Conservation (phyloP, 2,329 filamentous ascomycete species). For the Pezizomycotina sp. region DNA sequence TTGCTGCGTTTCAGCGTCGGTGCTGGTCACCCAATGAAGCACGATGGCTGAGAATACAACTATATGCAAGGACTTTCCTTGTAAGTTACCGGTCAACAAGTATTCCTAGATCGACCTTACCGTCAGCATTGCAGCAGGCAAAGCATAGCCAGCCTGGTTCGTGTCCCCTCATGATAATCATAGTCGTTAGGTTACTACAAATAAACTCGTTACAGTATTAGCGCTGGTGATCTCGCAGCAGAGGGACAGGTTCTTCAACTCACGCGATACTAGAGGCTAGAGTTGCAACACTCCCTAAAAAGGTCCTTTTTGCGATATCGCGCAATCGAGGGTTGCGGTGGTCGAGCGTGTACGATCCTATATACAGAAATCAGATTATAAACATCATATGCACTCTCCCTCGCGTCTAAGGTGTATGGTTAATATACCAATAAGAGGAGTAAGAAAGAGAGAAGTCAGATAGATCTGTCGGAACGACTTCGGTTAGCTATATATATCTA, state of each 20-base stretch:
- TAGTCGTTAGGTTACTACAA: conserved; percentile 40
- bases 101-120: conserved; percentile 29
- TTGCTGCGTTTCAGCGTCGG: conserved; percentile 27
- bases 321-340: conserved; percentile 29
- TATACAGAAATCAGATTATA: neutral
- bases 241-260: conserved; percentile 20
- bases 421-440: conserved; percentile 40
- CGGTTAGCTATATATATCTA: conserved; percentile 1
- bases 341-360: conserved; percentile 23
- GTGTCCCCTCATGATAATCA: conserved; percentile 40
- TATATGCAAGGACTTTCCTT: conserved; percentile 22
- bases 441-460: conserved; percentile 45
- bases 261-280: conserved; percentile 43
- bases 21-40: conserved; percentile 43
- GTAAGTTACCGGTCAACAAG: neutral
- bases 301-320: conserved; percentile 41
- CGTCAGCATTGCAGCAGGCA: conserved; percentile 48
- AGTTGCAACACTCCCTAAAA: conserved; percentile 42
- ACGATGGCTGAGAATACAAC: conserved; percentile 44
- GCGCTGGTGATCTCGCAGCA: neutral
- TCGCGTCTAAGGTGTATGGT: neutral
- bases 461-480: conserved; percentile 34
- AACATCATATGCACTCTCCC: conserved; percentile 2
- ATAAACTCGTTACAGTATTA: conserved; percentile 8
- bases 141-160: conserved; percentile 50